Percentiles rank a stretch among this genome's conserved stretches.
phyloP scores from a whole-genome alignment of 768 basidiomycete genomes.

The Ramaria sp. region DNA sequence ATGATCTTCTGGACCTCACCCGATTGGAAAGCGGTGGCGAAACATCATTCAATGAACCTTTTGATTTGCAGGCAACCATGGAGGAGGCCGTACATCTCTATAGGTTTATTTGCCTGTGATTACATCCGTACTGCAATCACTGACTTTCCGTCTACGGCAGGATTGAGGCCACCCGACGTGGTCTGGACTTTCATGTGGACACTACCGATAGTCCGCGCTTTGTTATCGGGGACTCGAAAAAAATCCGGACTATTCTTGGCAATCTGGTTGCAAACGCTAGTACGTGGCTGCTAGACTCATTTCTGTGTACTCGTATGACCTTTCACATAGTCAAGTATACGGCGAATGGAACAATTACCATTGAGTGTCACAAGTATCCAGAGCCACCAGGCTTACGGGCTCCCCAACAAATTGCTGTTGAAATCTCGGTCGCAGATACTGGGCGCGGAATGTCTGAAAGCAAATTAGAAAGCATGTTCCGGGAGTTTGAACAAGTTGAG shows the following conservation, averaged over 20 bases:
- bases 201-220: conserved; percentile 41
- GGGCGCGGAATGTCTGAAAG: conserved; percentile 57
- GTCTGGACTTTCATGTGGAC: conserved; percentile 49
- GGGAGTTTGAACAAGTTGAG: conserved; percentile 73
- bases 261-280: conserved; percentile 70
- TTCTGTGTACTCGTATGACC: not conserved
- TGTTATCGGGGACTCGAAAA: conserved; percentile 63
- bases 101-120: conserved; percentile 10
- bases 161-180: conserved; percentile 53
- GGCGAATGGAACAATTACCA: conserved; percentile 42
- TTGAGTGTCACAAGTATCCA: conserved; percentile 41
- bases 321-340: conserved; percentile 61
- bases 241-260: conserved; percentile 66
- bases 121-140: not conserved
- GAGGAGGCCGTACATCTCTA: conserved; percentile 55
- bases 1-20: conserved; percentile 73
- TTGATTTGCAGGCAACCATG: conserved; percentile 52
- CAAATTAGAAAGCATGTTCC: conserved; percentile 66
- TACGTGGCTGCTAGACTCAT: conserved; percentile 21
- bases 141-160: conserved; percentile 10
- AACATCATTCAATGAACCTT: conserved; percentile 67
- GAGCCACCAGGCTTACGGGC: conserved; percentile 42
- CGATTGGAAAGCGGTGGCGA: conserved; percentile 66
- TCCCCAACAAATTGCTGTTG: conserved; percentile 42
- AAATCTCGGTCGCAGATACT: conserved; percentile 63